Evolutionary conservation across 192 early-diverging fungal species (phyloP).

Genomic region (Rhizophagus prolifer): DNA sequence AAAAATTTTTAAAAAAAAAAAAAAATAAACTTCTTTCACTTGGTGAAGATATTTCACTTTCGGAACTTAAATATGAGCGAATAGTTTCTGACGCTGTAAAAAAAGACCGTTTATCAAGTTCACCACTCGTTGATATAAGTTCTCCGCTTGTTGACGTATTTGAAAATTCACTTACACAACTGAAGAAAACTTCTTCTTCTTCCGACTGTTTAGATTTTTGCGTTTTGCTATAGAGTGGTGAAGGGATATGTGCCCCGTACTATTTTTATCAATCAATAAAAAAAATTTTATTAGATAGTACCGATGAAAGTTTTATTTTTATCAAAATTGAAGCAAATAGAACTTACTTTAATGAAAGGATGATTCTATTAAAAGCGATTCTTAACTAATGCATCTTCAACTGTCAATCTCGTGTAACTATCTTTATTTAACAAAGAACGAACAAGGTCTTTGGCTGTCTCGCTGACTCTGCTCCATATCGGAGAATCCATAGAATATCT

Average conservation of each 20-base stretch:
- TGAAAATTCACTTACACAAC: background rate
- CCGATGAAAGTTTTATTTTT: background rate
- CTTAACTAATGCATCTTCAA: background rate
- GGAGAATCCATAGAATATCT: background rate
- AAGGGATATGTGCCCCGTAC: background rate
- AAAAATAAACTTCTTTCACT: background rate
- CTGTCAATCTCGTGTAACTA: background rate
- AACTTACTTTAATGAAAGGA: background rate
- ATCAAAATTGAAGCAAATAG: no score
- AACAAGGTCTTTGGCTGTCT: background rate
- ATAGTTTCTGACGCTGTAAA: background rate
- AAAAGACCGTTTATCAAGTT: no score
- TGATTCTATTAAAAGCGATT: background rate
- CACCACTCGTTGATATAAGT: no score
- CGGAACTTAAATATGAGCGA: background rate
- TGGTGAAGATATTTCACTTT: background rate
- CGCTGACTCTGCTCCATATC: background rate
- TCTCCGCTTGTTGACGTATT: no score
- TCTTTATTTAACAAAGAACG: background rate
- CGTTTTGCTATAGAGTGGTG: background rate
- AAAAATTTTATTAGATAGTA: background rate
- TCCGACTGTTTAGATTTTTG: background rate
- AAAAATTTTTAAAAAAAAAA: no score
- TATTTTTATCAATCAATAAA: background rate
- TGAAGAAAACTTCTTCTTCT: background rate